phyloP scores from a whole-genome alignment of 2,329 filamentous ascomycete genomes.

The Cladosporium sp. region DNA sequence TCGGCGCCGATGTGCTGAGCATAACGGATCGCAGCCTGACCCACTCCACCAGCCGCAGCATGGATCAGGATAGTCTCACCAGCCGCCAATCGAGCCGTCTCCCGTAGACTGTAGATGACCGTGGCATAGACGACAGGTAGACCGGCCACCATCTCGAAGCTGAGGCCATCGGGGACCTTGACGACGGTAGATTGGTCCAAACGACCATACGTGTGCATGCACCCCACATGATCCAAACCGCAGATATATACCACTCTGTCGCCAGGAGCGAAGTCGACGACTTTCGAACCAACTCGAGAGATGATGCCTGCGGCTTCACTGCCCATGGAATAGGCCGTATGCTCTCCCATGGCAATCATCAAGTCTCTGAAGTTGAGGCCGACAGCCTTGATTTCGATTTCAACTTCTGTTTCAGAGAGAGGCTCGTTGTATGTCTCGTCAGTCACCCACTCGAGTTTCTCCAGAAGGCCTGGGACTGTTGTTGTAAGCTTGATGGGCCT shows the following conservation, averaged over 20 bases:
- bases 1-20: neutral
- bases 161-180: slow-evolving; percentile 25
- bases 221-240: slow-evolving; percentile 14
- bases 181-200: neutral
- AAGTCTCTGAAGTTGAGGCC: slow-evolving; percentile 27
- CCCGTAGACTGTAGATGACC: slow-evolving; percentile 25
- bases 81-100: slow-evolving; percentile 25
- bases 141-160: slow-evolving; percentile 17
- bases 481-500: neutral
- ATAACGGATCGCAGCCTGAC: slow-evolving; percentile 22
- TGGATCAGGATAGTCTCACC: slow-evolving; percentile 36
- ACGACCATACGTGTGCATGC: neutral
- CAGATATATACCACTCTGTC: neutral
- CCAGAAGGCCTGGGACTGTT: slow-evolving; percentile 20
- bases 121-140: slow-evolving; percentile 18
- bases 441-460: slow-evolving; percentile 22
- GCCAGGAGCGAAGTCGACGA: neutral
- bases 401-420: slow-evolving; percentile 18
- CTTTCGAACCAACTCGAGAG: neutral
- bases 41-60: slow-evolving; percentile 29
- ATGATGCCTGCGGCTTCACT: neutral
- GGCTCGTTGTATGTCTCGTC: slow-evolving; percentile 14
- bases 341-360: slow-evolving; percentile 14
- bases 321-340: neutral
- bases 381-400: slow-evolving; percentile 23